A percentile compares a stretch with the other conserved stretches of the same genome.
Evolutionary conservation across 768 basidiomycete genomes (phyloP).

Genomic region (Lactarius vividus): DNA sequence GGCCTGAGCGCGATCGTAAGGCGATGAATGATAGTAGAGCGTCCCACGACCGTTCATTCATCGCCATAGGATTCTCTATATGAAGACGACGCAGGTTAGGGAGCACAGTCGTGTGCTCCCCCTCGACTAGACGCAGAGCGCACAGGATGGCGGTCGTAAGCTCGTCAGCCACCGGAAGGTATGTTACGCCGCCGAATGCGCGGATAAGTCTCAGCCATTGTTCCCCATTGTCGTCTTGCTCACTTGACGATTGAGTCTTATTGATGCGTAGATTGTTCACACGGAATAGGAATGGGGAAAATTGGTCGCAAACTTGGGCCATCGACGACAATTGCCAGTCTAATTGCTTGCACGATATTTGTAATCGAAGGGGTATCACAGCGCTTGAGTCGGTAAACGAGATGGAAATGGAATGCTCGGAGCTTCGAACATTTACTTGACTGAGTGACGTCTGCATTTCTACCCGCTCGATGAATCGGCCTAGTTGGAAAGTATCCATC

Average conservation of each 20-base stretch:
- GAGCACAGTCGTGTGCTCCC: neutral
- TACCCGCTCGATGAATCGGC: too few species aligned
- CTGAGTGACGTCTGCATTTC: too few species aligned
- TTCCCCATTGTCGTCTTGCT: neutral
- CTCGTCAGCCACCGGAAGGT: neutral
- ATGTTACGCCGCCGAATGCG: neutral
- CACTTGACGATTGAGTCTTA: neutral
- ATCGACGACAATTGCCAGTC: neutral
- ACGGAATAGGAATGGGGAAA: neutral
- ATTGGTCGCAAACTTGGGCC: neutral
- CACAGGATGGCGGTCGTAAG: too few species aligned
- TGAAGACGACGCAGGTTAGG: neutral
- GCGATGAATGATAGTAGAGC: neutral
- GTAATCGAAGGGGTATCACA: neutral
- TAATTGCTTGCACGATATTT: neutral
- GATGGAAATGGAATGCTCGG: neutral
- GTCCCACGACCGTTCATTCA: neutral
- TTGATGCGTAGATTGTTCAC: neutral
- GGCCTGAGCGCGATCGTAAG: too few species aligned
- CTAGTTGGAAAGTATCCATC: too few species aligned
- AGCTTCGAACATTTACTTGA: neutral
- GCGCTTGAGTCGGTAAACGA: accelerated
- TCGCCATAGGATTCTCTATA: neutral
- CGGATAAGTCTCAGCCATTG: neutral
- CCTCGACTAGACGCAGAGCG: neutral